These are phyloP conservation scores for Candida sanyiensis DNA, from an alignment of 805 yeast genomes.

Conservation along the genomic window DNA sequence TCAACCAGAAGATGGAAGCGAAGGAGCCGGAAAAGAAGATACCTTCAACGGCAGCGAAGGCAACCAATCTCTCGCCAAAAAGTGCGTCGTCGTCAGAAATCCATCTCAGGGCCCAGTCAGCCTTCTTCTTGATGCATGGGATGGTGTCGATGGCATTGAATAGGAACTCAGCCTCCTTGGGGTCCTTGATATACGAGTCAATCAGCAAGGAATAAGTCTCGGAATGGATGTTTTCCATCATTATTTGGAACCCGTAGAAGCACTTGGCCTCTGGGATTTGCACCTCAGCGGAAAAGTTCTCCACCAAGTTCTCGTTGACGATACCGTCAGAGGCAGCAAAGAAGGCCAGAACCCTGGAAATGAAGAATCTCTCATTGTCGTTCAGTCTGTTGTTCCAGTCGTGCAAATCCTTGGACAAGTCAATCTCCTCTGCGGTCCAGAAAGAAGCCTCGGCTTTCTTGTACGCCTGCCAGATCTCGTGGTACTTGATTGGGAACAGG, in stretches of 20 bases:
- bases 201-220: conserved; percentile 94
- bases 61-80: conserved; percentile 93
- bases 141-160: conserved; percentile 95
- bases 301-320: conserved; percentile 95
- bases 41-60: conserved; percentile 99
- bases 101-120: conserved; percentile 99
- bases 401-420: conserved; percentile 80
- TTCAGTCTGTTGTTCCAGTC: conserved; percentile 91
- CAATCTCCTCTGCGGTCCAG: conserved; percentile 99
- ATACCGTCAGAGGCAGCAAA: conserved; percentile 99
- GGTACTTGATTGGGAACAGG: conserved; percentile 91
- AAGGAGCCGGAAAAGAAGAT: conserved; percentile 97
- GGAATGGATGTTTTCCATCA: conserved; percentile 99
- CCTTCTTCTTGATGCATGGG: conserved; percentile 94
- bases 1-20: conserved; percentile 97
- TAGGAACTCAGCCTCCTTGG: conserved; percentile 83
- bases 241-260: conserved; percentile 98
- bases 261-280: conserved; percentile 97
- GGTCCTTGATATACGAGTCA: conserved; percentile 94
- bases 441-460: conserved; percentile 99
- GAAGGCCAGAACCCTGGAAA: conserved; percentile 91
- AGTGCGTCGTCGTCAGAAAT: conserved; percentile 81
- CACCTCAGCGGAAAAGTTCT: conserved; percentile 95
- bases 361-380: conserved; percentile 88
- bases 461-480: conserved; percentile 98